Evolutionary conservation across 2,329 filamentous ascomycete species (phyloP), one percentile per base, ranked within the genome.

Genomic region (Aspergillus pseudoglaucus): DNA sequence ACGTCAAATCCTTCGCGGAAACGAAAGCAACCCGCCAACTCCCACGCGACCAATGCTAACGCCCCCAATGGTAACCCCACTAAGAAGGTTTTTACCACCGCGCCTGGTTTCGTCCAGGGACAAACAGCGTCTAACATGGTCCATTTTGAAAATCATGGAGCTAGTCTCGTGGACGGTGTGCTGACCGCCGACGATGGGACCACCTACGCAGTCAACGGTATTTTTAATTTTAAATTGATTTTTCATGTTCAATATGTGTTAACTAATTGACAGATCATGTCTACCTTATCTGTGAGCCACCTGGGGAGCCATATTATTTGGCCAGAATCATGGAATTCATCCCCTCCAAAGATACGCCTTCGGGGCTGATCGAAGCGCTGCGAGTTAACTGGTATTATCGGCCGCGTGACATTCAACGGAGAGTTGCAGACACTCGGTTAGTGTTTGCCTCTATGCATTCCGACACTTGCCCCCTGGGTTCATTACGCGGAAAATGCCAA

Each of bases 401-500:
- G 37, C 91, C 93, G 48, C 90, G 93, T 69, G 93, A 98, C 71
- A 95, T 97, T 63, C 88, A 88, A 57, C 88, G 90, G 59, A 93
- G 90, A 72, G 85, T 88, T 58, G 85, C 87, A 66, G 93, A 98
- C 75, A 91, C 88, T 50, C 87, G 93, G 53, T 78, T 91, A 60
- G 83, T 98, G 45, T 96, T 91, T 71, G 91, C 90, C 53, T 95
- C 93, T 25, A 98, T 98, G 93, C 93, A 98, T 70, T 97, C 93
- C 22, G 93, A 98, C 74, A 86, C 90, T 53, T 95, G 89, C 66
- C 93, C 93, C 49, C 77, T 98, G 60, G 90, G 90, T 44, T 89
- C 93, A 41, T 76, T 98, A 58, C 88, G 93, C 62, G 93, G 93
- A 57, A 95, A 94, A 73, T 97, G 91, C 70, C 82, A 85, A 55